Conservation (phyloP, 345 rosid genomes). For the Nephelium lappaceum region DNA sequence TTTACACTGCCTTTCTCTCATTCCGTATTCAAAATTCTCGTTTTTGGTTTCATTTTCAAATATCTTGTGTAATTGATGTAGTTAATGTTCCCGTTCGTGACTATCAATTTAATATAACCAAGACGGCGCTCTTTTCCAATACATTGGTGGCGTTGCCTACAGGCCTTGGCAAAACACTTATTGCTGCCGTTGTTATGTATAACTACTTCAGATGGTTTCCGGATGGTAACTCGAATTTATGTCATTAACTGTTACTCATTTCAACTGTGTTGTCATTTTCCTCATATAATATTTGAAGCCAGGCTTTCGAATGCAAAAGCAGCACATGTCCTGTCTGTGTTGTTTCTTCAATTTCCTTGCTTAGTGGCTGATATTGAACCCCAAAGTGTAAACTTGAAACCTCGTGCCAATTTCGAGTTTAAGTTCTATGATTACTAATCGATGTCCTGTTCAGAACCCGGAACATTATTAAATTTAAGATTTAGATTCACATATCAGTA, state of each 20-base stretch:
- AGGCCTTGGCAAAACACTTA: constrained; percentile 94
- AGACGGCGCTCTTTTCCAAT: constrained; percentile 84
- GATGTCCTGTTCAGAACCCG: background rate
- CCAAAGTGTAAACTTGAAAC: background rate
- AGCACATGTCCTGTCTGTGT: background rate
- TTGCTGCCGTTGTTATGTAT: constrained; percentile 92
- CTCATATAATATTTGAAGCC: no score
- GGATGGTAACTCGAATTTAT: constrained; percentile 47
- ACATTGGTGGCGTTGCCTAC: constrained; percentile 93
- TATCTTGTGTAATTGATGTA: constrained; percentile 30
- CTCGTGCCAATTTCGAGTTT: background rate
- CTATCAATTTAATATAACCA: constrained; percentile 81
- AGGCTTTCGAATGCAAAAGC: no score
- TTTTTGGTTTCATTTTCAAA: background rate
- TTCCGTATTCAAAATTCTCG: background rate
- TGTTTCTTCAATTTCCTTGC: background rate
- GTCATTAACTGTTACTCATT: background rate
- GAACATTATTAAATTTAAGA: no score
- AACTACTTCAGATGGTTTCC: constrained; percentile 99
- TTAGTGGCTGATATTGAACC: background rate
- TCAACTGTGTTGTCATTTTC: background rate
- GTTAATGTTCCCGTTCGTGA: constrained; percentile 84
- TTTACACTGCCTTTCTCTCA: no score
- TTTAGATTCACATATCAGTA: no score
- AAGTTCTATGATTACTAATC: background rate